Evolutionary conservation across 164 flowering plant species (phyloP).

Genomic region (Dillenia turbinata): DNA sequence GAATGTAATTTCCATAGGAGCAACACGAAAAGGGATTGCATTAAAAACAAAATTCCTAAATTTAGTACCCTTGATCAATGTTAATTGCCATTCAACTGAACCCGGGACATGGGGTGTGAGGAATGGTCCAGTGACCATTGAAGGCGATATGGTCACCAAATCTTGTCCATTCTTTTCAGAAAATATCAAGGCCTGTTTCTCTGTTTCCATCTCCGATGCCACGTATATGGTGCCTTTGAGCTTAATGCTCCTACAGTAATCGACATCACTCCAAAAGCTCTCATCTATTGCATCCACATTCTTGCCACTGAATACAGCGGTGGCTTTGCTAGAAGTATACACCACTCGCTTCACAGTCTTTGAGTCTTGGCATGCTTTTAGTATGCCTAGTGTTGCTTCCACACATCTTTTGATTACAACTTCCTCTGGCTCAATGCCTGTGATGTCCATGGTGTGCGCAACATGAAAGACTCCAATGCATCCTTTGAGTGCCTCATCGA

Average conservation of each 20-base stretch:
- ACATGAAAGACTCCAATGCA: slow-evolving; percentile 23
- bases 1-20: too few species aligned
- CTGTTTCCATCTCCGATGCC: slow-evolving; percentile 34
- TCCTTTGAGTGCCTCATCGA: slow-evolving; percentile 12
- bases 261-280: slow-evolving; percentile 38
- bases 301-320: slow-evolving; percentile 13
- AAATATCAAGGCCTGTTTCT: slow-evolving; percentile 37
- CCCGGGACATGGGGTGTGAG: slow-evolving; percentile 1
- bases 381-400: slow-evolving; percentile 29
- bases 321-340: slow-evolving; percentile 29
- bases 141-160: slow-evolving; percentile 30
- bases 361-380: slow-evolving; percentile 30
- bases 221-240: slow-evolving; percentile 13
- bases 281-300: slow-evolving; percentile 27
- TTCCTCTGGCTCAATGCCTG: too few species aligned
- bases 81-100: too few species aligned
- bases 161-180: slow-evolving; percentile 37
- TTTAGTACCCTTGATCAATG: too few species aligned
- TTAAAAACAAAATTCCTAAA: too few species aligned
- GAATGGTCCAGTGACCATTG: slow-evolving; percentile 35
- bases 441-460: slow-evolving; percentile 17
- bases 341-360: slow-evolving; percentile 43
- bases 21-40: too few species aligned
- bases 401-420: slow-evolving; percentile 12
- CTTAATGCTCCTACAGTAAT: slow-evolving; percentile 11